Percentiles rank a stretch among this genome's conserved stretches.
Evolutionary conservation across 305 asterid species (phyloP).

Genomic region (Salvia sclarea): DNA sequence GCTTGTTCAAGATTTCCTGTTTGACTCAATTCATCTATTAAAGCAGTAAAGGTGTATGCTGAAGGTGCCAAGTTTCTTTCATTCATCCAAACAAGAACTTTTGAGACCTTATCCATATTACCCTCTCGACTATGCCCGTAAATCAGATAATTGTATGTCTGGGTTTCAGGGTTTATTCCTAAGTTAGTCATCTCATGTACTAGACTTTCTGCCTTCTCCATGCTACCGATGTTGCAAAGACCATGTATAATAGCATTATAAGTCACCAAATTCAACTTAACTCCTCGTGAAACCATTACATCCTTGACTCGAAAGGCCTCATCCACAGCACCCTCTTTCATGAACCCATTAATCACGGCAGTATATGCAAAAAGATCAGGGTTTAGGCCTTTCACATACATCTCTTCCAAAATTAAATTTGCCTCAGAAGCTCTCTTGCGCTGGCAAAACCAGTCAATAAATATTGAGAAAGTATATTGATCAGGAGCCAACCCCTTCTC

Average conservation of each 20-base stretch:
- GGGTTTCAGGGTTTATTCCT: slow-evolving; percentile 62
- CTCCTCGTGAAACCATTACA: slow-evolving; percentile 61
- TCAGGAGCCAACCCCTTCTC: slow-evolving; percentile 67
- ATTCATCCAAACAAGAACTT: slow-evolving; percentile 67
- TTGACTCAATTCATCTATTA: slow-evolving; percentile 58
- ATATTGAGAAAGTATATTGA: slow-evolving; percentile 60
- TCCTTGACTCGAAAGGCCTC: slow-evolving; percentile 66
- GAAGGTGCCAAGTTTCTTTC: slow-evolving; percentile 67
- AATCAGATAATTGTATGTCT: slow-evolving; percentile 62
- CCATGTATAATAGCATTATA: slow-evolving; percentile 69
- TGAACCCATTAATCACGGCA: slow-evolving; percentile 70
- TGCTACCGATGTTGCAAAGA: slow-evolving; percentile 60
- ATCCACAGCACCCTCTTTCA: slow-evolving; percentile 65
- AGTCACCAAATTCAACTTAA: slow-evolving; percentile 58
- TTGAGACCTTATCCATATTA: slow-evolving; percentile 57
- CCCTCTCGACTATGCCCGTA: slow-evolving; percentile 56
- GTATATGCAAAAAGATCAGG: slow-evolving; percentile 64
- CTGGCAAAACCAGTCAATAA: slow-evolving; percentile 69
- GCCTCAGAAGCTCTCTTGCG: slow-evolving; percentile 68
- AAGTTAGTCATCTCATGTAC: slow-evolving; percentile 60
- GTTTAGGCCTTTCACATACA: slow-evolving; percentile 52
- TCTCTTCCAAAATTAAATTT: slow-evolving; percentile 62
- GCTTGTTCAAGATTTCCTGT: slow-evolving; percentile 61
- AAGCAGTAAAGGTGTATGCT: slow-evolving; percentile 55
- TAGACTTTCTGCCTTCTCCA: slow-evolving; percentile 57